Percentiles rank a stretch among this genome's conserved stretches.
Conservation (phyloP, 208 protist species). For the Wallacemonas rigidus region DNA sequence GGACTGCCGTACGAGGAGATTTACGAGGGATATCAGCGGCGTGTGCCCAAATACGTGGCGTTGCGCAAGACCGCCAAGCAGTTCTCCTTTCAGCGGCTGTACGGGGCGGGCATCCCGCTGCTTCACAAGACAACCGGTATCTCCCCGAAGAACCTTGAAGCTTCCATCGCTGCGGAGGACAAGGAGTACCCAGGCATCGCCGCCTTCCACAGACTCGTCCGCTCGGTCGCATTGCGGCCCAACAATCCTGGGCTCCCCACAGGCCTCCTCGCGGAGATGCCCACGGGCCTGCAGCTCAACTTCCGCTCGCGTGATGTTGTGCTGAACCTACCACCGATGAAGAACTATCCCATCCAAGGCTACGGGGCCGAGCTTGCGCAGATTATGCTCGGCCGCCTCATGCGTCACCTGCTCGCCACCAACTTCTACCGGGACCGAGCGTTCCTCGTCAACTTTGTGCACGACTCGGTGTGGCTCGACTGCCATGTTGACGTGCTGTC, state of each 20-base stretch:
- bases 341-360: constrained; percentile 91
- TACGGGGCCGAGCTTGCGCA: constrained; percentile 89
- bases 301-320: constrained; percentile 79
- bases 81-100: constrained; percentile 91
- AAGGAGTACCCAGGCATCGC: constrained; percentile 80
- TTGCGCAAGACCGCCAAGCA: constrained; percentile 87
- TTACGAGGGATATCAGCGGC: constrained; percentile 60
- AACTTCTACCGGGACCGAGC: constrained; percentile 71
- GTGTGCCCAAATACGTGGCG: constrained; percentile 60
- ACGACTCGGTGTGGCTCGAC: constrained; percentile 91
- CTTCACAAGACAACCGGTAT: constrained; percentile 90
- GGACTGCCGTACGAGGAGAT: constrained; percentile 83
- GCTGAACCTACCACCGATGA: constrained; percentile 80
- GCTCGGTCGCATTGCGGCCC: constrained; percentile 70
- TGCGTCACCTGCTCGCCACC: constrained; percentile 64
- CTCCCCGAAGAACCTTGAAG: constrained; percentile 61
- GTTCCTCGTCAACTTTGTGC: constrained; percentile 87
- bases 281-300: constrained; percentile 76
- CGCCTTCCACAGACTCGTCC: constrained; percentile 66
- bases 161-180: constrained; percentile 70
- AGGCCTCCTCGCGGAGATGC: constrained; percentile 80
- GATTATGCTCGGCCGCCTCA: constrained; percentile 88
- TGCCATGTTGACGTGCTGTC: constrained; percentile 81
- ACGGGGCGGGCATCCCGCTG: constrained; percentile 79
- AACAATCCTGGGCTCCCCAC: constrained; percentile 85